phyloP scores from a whole-genome alignment of 345 rosid genomes.

The Pistacia integerrima region DNA sequence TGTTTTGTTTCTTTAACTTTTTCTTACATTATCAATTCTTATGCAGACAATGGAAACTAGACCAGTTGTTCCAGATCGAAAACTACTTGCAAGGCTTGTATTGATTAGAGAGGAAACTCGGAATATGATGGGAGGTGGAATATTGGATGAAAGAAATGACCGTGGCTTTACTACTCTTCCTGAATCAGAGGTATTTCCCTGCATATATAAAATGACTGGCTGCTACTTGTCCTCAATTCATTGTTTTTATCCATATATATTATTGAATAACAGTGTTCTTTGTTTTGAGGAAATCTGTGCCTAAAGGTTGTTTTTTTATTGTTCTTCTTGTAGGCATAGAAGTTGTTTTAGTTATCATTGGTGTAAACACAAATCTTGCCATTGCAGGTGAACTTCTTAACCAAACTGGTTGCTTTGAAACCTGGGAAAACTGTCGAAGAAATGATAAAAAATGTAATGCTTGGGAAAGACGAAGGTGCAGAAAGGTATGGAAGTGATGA shows the following conservation, averaged over 20 bases:
- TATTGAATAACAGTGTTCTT: neutral
- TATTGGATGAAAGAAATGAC: conserved; percentile 92
- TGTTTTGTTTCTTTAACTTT: neutral
- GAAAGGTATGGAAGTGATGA: conserved; percentile 47
- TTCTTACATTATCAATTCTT: conserved; percentile 1
- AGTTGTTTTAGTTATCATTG: neutral
- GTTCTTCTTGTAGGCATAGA: neutral
- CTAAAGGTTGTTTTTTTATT: neutral
- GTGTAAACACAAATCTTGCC: conserved; percentile 8
- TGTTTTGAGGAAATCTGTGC: neutral
- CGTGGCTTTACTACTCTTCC: conserved; percentile 90
- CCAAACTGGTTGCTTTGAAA: conserved; percentile 81
- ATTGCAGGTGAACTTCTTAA: conserved; percentile 82
- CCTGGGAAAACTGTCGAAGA: conserved; percentile 78
- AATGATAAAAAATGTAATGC: conserved; percentile 89
- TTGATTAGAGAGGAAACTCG: conserved; percentile 94
- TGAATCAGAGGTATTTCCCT: conserved; percentile 75
- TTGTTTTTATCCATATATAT: neutral
- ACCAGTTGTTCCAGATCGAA: conserved; percentile 79
- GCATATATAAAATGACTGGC: conserved; percentile 1
- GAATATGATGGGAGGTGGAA: conserved; percentile 97
- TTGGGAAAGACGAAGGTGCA: conserved; percentile 92
- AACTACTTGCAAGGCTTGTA: conserved; percentile 85
- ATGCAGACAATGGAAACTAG: conserved; percentile 89
- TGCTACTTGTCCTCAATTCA: neutral